Conservation (phyloP, 208 protist genomes). For the Acanthamoeba polyphaga region DNA sequence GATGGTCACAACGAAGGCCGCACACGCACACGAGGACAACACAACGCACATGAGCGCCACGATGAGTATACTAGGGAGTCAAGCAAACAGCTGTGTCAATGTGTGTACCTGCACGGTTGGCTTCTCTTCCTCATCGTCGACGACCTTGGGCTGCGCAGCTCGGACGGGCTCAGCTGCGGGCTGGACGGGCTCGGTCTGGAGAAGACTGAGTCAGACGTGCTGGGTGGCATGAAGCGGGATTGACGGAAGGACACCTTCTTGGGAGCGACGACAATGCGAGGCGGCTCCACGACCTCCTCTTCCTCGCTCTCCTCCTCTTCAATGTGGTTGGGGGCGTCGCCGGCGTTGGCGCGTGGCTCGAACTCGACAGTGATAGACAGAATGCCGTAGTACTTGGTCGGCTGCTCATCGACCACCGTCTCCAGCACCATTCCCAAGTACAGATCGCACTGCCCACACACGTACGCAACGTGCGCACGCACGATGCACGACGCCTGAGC, state of each 20-base stretch:
- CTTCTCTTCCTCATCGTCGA: background rate
- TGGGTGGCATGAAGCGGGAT: background rate
- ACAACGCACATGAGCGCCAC: too few relatives aligned
- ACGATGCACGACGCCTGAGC: too few relatives aligned
- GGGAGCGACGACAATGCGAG: background rate
- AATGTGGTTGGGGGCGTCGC: constrained; percentile 34
- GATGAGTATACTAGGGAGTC: too few relatives aligned
- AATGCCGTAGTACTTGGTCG: constrained; percentile 39
- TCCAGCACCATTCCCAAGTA: constrained; percentile 51
- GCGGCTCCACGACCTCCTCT: constrained; percentile 12
- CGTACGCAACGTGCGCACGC: background rate
- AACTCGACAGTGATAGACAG: constrained; percentile 57
- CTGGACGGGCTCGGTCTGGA: background rate
- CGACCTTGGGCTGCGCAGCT: background rate
- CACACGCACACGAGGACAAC: background rate
- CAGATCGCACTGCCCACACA: background rate
- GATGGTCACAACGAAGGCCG: background rate
- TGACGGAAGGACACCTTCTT: background rate
- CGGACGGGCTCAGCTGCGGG: background rate
- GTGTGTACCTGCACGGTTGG: background rate
- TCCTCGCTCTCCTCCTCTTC: constrained; percentile 59
- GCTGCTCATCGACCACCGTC: background rate
- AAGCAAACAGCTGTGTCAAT: too few relatives aligned
- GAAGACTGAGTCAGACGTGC: background rate
- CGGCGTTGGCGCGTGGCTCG: constrained; percentile 59